Percentiles rank a stretch among this genome's conserved stretches.
Conservation (phyloP, 2,329 filamentous ascomycete genomes). For the Colletotrichum camelliae region DNA sequence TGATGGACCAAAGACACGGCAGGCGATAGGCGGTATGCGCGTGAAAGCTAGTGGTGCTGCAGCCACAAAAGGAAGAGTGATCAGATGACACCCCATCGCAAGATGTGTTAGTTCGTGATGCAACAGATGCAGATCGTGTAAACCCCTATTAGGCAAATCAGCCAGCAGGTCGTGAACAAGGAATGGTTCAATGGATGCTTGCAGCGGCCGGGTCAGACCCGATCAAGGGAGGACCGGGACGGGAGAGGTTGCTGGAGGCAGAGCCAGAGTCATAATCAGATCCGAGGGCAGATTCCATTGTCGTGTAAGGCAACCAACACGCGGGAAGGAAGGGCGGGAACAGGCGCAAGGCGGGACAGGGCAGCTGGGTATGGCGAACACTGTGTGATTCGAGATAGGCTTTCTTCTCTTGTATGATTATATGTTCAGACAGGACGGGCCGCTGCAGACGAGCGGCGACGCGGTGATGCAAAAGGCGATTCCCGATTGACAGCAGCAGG, state of each 20-base stretch:
- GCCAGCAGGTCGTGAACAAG: neutral
- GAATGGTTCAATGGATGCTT: neutral
- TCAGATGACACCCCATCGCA: slow-evolving; percentile 1
- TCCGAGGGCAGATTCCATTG: neutral
- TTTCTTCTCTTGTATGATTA: neutral
- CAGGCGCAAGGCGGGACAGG: neutral
- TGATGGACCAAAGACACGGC: neutral
- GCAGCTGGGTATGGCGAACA: neutral
- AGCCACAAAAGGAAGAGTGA: slow-evolving; percentile 11
- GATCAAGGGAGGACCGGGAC: neutral
- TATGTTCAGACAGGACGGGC: neutral
- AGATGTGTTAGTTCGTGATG: neutral
- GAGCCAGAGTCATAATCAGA: neutral
- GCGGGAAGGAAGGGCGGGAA: neutral
- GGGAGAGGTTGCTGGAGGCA: neutral
- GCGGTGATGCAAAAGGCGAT: neutral
- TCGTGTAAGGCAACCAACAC: neutral
- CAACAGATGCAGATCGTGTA: slow-evolving; percentile 5
- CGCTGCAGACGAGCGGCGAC: neutral
- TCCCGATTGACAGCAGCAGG: neutral
- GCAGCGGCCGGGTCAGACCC: neutral
- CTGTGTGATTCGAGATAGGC: neutral
- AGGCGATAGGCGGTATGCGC: neutral
- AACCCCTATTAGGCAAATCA: neutral
- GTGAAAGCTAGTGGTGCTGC: neutral